Evolutionary conservation across 768 basidiomycete species (phyloP).

Genomic region (Panellus pusillus): DNA sequence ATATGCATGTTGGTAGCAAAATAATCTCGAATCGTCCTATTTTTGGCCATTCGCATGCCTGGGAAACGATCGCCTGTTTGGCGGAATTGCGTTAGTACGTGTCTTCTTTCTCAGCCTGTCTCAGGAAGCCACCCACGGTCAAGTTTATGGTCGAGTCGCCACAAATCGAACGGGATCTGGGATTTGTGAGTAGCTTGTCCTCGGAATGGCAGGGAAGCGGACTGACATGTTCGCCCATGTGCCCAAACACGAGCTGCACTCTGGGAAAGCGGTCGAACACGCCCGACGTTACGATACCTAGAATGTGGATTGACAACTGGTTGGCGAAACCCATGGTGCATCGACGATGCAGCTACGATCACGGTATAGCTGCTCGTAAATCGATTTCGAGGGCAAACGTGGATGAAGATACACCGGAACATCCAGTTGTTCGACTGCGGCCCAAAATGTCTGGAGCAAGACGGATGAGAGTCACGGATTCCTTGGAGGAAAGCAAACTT

Average conservation of each 20-base stretch:
- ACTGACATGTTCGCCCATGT: slow-evolving; percentile 21
- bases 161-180: slow-evolving; percentile 21
- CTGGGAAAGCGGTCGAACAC: slow-evolving; percentile 22
- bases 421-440: slow-evolving; percentile 36
- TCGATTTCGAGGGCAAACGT: slow-evolving; percentile 16
- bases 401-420: slow-evolving; percentile 43
- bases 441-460: slow-evolving; percentile 30
- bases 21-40: slow-evolving; percentile 21
- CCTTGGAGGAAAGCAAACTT: neutral
- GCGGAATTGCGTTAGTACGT: neutral
- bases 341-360: slow-evolving; percentile 18
- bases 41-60: slow-evolving; percentile 19
- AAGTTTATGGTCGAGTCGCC: slow-evolving; percentile 23
- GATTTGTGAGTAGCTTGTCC: neutral
- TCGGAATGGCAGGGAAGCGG: too few relatives aligned
- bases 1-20: slow-evolving; percentile 24
- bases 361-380: slow-evolving; percentile 16
- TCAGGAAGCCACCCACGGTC: slow-evolving; percentile 6
- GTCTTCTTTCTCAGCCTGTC: too few relatives aligned
- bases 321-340: slow-evolving; percentile 19
- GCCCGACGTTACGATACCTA: slow-evolving; percentile 22
- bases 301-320: slow-evolving; percentile 23
- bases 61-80: slow-evolving; percentile 20
- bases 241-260: slow-evolving; percentile 20
- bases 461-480: neutral